Base-by-base conservation (phyloP, 2,329 filamentous ascomycete species). In the Botrytis galanthina region DNA sequence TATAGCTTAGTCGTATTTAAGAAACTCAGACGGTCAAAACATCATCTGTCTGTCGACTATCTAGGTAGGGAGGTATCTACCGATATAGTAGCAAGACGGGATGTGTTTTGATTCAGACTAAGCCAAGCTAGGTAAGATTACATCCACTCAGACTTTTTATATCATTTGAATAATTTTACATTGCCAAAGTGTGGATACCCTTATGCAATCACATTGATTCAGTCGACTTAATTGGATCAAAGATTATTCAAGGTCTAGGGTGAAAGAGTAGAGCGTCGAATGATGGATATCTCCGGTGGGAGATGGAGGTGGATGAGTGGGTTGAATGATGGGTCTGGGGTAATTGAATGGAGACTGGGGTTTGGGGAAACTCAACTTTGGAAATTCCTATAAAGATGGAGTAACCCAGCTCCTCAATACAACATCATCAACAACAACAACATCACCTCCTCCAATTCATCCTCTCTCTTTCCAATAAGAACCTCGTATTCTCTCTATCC, bases 331-430 rank as follows among this genome's bases (percentile, higher is more conserved):
- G 61, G 61, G 61, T 64, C 61, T 32, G 61, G 61, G 61, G 61
- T 64, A 64, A 44, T 44, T 44, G 20, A 20, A 57, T 57, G 37
- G 22, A 42, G 35, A 68, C 26, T 39, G 32, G 46, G 46, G 32
- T 37, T 29, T 54, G 48, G 66, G 42, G 66, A 59, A 35, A 22
- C 26, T 57, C 39, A 29, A 39, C 32, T 32, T 29, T 10, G 42
- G 46, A 16, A 57, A 54, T 35, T 69, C 48, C 37, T 69, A 69
- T 69, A 69, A 69, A 69, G 66, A 42, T 54, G 22, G 66, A 54
- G 46, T 54, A 57, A 54, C 66, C 48, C 32, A 22, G n/a, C n/a
- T 39, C 32, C 18, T 26, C 8, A 42, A 59, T 29, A 7, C 18
- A 69, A 59, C 35, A 32, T 59, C n/a, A 39, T 14, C 48, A 42